Percentiles rank a stretch among this genome's conserved stretches.
These are phyloP conservation scores for Penicillium sp. DNA, from an alignment of 2,329 filamentous ascomycete species.

Conservation along the genomic window DNA sequence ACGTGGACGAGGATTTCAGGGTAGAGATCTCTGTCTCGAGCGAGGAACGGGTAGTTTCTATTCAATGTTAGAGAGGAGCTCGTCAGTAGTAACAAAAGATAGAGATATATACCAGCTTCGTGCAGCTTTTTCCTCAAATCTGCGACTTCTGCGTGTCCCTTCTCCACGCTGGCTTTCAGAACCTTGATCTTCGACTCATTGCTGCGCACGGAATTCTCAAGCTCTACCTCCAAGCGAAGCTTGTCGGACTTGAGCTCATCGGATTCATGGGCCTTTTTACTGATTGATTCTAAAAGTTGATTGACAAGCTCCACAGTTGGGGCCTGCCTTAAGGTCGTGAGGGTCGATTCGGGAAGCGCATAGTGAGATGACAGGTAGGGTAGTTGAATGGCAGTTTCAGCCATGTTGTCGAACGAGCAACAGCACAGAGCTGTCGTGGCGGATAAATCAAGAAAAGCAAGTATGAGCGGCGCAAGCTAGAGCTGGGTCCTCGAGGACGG, in stretches of 20 bases:
- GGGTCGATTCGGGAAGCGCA: constrained; percentile 54
- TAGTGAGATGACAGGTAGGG: constrained; percentile 60
- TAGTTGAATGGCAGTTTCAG: constrained; percentile 55
- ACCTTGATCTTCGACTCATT: constrained; percentile 79
- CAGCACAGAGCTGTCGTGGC: constrained; percentile 17
- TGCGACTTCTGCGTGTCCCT: constrained; percentile 78
- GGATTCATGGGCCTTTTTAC: constrained; percentile 75
- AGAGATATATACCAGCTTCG: constrained; percentile 64
- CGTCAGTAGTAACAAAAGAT: neutral
- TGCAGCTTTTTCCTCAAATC: constrained; percentile 77
- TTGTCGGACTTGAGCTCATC: constrained; percentile 84
- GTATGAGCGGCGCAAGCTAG: constrained; percentile 8
- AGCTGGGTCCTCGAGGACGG: constrained; percentile 7
- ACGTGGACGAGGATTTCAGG: constrained; percentile 71
- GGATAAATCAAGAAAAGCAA: constrained; percentile 3
- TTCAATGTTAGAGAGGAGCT: constrained; percentile 19
- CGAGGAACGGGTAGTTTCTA: constrained; percentile 72
- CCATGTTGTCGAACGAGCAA: constrained; percentile 46
- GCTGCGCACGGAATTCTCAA: constrained; percentile 83
- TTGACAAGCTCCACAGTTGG: constrained; percentile 76
- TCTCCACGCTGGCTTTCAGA: constrained; percentile 77
- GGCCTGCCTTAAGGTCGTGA: constrained; percentile 55
- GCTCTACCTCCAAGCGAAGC: constrained; percentile 82
- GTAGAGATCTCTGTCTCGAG: constrained; percentile 79
- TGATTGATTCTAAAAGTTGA: constrained; percentile 70